A percentile compares a stretch with the other conserved stretches of the same genome.
phyloP scores from a whole-genome alignment of 305 asterid genomes.

The Galium porrigens region DNA sequence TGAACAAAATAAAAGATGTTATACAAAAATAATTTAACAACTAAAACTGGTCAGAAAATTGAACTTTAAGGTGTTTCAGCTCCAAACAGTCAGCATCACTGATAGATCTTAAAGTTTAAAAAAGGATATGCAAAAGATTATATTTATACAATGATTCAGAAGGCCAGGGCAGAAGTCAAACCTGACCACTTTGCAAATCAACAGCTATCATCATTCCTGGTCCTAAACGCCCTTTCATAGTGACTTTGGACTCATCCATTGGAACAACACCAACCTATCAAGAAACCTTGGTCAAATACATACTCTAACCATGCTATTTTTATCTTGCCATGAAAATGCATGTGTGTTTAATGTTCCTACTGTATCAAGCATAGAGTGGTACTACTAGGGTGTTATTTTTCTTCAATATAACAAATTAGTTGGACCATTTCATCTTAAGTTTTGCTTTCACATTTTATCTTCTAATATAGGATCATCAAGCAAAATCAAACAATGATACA shows the following conservation, averaged over 20 bases:
- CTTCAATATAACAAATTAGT: not conserved
- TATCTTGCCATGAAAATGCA: not conserved
- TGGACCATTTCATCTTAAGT: not conserved
- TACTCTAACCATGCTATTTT: not conserved
- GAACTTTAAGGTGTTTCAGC: not conserved
- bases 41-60: not conserved
- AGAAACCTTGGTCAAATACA: conserved; percentile 18
- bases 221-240: conserved; percentile 97
- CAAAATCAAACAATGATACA: not conserved
- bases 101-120: not conserved
- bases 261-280: conserved; percentile 88
- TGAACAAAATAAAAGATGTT: not conserved
- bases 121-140: not conserved
- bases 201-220: conserved; percentile 99
- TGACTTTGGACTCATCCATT: conserved; percentile 74
- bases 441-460: not conserved
- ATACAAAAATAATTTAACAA: not conserved
- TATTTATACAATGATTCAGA: not conserved
- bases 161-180: conserved; percentile 17
- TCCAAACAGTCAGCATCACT: not conserved
- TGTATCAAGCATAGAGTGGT: not conserved
- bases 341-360: not conserved
- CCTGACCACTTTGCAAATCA: conserved; percentile 84
- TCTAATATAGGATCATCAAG: not conserved
- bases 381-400: conserved; percentile 1